Evolutionary conservation across 305 asterid species (phyloP), one percentile per base, ranked within the genome.

Genomic region (Vinca major): DNA sequence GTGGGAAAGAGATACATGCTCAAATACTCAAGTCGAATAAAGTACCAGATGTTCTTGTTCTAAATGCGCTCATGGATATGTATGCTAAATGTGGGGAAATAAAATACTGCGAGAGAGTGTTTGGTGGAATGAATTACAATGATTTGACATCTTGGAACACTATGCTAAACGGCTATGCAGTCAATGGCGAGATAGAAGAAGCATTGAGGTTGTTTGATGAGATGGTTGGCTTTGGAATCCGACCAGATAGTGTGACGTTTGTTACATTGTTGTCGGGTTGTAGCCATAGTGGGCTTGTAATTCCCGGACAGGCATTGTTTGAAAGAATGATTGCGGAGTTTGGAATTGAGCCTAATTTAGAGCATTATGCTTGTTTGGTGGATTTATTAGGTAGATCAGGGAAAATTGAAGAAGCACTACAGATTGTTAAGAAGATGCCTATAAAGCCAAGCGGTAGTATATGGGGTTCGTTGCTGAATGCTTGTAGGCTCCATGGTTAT

Each of bases 311-410:
- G 55, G 72, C 45, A n/a, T 71, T 83, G 58, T 83, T 83, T 39
- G 60, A 78, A 26, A 69, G 79, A 69, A 83, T 86, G 88, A 69
- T 74, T 16, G 33, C 13, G 12, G 81, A 80, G 61, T 86, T 81
- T 61, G 67, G 77, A 63, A 63, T 83, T 62, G 54, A 37, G 48
- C 80, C 83, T 51, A 71, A 65, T 39, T 51, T 76, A 63, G 87
- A 83, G 73, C 86, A 85, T 68, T 82, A 82, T 44, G 83, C 86
- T 54, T 80, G 87, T 72, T 73, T 83, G 71, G 83, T 77, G 48
- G 87, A 82, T 72, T 61, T 79, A 65, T 72, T 80, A 69, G 87
- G 84, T 57, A 77, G 86, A 74, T 63, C 77, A 12, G 85, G 84
- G 73, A 80, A 61, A 60, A 75, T 82, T 6, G 77, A 83, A 69